phyloP scores from a whole-genome alignment of 2,329 filamentous ascomycete species.

The Sarocladium kiliense region DNA sequence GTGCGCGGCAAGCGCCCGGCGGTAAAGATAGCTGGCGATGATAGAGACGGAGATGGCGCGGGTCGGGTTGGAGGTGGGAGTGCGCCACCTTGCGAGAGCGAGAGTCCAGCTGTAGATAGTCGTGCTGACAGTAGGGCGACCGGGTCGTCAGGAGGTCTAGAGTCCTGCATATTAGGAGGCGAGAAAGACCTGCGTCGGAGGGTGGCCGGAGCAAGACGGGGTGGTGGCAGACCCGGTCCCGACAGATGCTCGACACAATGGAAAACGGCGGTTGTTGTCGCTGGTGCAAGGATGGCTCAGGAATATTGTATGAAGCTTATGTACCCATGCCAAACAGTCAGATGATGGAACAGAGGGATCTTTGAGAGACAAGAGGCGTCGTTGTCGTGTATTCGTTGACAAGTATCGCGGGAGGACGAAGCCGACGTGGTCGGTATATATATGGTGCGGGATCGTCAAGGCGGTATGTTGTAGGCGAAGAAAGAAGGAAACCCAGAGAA shows the following conservation, averaged over 20 bases:
- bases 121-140: constrained; percentile 3
- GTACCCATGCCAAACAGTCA: not conserved
- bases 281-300: too few species aligned
- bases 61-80: constrained; percentile 9
- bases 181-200: not conserved
- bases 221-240: not conserved
- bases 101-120: constrained; percentile 9
- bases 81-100: constrained; percentile 9
- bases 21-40: constrained; percentile 18
- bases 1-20: constrained; percentile 32
- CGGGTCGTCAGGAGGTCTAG: constrained; percentile 6
- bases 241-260: not conserved
- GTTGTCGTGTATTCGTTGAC: not conserved
- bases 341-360: too few species aligned
- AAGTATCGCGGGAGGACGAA: not conserved
- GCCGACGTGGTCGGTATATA: not conserved
- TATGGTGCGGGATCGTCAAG: not conserved
- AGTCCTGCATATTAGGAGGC: constrained; percentile 1
- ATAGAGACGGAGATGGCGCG: constrained; percentile 18
- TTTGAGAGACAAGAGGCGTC: not conserved
- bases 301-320: not conserved
- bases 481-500: not conserved
- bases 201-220: not conserved
- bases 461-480: not conserved
- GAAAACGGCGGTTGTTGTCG: not conserved